Percentiles rank a stretch among this genome's conserved stretches.
Evolutionary conservation across 2,329 filamentous ascomycete genomes (phyloP).

Genomic region (Pseudodiploospora longispora): DNA sequence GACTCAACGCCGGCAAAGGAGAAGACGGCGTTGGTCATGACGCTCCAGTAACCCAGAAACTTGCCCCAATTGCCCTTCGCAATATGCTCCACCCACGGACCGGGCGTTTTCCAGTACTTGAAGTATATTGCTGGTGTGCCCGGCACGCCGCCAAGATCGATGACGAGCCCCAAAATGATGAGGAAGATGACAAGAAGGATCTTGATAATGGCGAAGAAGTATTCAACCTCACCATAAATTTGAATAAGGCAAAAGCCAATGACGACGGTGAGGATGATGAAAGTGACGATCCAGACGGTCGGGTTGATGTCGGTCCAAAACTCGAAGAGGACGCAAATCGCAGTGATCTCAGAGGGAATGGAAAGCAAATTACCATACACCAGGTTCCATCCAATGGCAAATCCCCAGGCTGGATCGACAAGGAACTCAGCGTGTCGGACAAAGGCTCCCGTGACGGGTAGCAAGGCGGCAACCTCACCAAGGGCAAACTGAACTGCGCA

Average conservation of each 20-base stretch:
- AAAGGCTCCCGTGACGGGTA: conserved; percentile 56
- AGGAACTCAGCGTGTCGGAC: conserved; percentile 53
- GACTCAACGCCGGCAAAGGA: conserved; percentile 60
- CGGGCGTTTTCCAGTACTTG: conserved; percentile 60
- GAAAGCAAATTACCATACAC: conserved; percentile 47
- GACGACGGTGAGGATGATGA: conserved; percentile 44
- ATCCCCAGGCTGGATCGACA: conserved; percentile 52
- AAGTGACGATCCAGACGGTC: conserved; percentile 40
- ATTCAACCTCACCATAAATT: conserved; percentile 53
- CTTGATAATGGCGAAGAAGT: conserved; percentile 44
- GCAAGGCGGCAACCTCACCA: conserved; percentile 51
- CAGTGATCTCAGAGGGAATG: conserved; percentile 53
- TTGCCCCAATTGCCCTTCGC: conserved; percentile 47
- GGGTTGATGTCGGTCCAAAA: conserved; percentile 54
- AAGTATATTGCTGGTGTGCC: conserved; percentile 55
- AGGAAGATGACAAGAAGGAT: conserved; percentile 54
- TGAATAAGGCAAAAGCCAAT: conserved; percentile 52
- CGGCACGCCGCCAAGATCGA: conserved; percentile 54
- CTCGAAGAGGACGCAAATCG: conserved; percentile 53
- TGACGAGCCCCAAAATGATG: conserved; percentile 53
- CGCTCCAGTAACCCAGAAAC: conserved; percentile 59
- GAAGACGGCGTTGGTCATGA: conserved; percentile 56
- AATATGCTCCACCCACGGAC: conserved; percentile 60
- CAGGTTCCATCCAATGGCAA: conserved; percentile 46
- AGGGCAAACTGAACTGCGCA: conserved; percentile 51